Conservation (phyloP, 106 monocot species). For the Dendrobium chrysotoxum region DNA sequence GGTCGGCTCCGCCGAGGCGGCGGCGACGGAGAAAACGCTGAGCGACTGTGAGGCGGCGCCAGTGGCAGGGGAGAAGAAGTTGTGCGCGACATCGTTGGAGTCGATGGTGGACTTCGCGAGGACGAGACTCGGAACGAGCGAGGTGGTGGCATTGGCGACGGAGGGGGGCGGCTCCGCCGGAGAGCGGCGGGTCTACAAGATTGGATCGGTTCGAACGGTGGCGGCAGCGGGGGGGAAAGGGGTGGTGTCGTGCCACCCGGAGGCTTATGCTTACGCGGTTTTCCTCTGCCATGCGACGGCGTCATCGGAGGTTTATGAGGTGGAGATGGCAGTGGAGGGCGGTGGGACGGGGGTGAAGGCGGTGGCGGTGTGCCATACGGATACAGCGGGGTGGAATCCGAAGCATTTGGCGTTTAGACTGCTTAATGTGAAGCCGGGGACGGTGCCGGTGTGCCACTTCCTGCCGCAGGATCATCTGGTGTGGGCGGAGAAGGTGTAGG, state of each 20-base stretch:
- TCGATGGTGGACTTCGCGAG: slow-evolving; percentile 75
- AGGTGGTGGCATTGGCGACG: not conserved
- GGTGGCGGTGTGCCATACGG: slow-evolving; percentile 53
- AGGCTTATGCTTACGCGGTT: slow-evolving; percentile 52
- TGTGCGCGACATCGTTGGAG: slow-evolving; percentile 68
- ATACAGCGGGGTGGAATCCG: slow-evolving; percentile 42
- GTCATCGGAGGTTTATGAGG: slow-evolving; percentile 25
- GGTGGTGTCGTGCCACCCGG: slow-evolving; percentile 58
- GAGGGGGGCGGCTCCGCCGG: slow-evolving; percentile 1
- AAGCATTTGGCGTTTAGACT: slow-evolving; percentile 46
- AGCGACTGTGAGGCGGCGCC: slow-evolving; percentile 36
- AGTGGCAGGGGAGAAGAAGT: slow-evolving; percentile 26
- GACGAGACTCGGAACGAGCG: slow-evolving; percentile 17
- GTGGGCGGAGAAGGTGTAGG: slow-evolving; percentile 25
- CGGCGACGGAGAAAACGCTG: slow-evolving; percentile 27
- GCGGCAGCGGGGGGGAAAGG: slow-evolving; percentile 12
- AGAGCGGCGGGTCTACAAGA: slow-evolving; percentile 22
- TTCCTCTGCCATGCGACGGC: slow-evolving; percentile 55
- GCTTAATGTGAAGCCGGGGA: slow-evolving; percentile 59
- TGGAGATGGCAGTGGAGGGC: slow-evolving; percentile 34
- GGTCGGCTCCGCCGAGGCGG: slow-evolving; percentile 25
- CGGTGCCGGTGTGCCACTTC: slow-evolving; percentile 64
- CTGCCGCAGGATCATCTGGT: slow-evolving; percentile 40
- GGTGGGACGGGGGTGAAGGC: slow-evolving; percentile 39
- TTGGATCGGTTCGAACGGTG: slow-evolving; percentile 7